Conservation (phyloP, 78 protist species). For the Capsaspora owczarzaki region DNA sequence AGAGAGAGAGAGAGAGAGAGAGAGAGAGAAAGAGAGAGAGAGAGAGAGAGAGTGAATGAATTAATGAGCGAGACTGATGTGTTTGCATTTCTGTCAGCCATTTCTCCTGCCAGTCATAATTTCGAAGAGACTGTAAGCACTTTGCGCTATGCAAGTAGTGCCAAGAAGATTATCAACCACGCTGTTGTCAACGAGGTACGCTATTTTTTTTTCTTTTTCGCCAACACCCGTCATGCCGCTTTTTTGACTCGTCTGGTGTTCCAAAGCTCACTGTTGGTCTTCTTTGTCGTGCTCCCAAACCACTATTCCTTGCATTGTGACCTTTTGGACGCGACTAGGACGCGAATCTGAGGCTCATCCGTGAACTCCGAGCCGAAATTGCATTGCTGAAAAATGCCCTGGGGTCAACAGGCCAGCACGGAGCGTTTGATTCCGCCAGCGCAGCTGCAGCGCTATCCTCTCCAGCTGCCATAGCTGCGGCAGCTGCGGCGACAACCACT, state of each 20-base stretch:
- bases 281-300: neutral
- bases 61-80: no score
- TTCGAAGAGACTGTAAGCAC: slow-evolving; percentile 19
- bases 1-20: no score
- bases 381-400: neutral
- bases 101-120: neutral
- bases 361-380: slow-evolving; percentile 48
- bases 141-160: slow-evolving; percentile 28
- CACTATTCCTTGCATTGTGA: neutral
- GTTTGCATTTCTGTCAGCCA: neutral
- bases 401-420: no score
- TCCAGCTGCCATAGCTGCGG: no score
- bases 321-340: neutral
- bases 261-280: neutral
- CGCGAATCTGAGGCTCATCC: slow-evolving; percentile 40
- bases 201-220: neutral
- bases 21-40: no score
- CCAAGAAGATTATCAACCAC: slow-evolving; percentile 26
- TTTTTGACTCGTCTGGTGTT: neutral
- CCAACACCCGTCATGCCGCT: neutral
- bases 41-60: no score
- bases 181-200: slow-evolving; percentile 27
- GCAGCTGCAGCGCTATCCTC: no score
- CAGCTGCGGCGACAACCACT: no score
- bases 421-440: no score